Evolutionary conservation across 352 stramenopile species (phyloP), one percentile per base, ranked within the genome.

Genomic region (Elongisporangium anandrum): DNA sequence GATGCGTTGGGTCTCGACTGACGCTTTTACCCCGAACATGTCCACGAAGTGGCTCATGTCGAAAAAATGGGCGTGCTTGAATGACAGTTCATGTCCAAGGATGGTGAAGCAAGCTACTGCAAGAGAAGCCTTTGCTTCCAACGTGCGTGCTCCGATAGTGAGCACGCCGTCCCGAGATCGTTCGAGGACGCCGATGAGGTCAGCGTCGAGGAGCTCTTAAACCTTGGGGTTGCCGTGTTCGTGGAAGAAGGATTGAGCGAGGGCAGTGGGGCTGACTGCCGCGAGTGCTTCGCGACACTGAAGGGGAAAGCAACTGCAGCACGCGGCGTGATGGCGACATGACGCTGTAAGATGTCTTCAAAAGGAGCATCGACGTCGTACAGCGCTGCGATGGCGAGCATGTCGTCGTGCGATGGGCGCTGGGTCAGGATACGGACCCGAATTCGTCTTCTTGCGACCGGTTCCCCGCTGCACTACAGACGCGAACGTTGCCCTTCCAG

Each of bases 1-100:
- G 15, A 57, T 24, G 5, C 8, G 15, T 5, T 49, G 4, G 2
- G 52, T 17, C 1, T 22, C 10, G 12, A 57, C 29, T 2, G 52
- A 57, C 15, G 26, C 52, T 6, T 26, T 23, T 3, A 57, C 52
- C 3, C 29, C 52, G 26, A 57, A 57, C 24, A 57, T 26, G 17
- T 57, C 52, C 6, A 57, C 19, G 15, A 6, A 50, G 26, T 49
- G 52, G 26, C 52, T 48, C 17, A 19, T 1, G 26, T 57, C 52
- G 26, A 57, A 24, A 15, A 50, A 21, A 12, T 57, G 52, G 7
- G 15, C 16, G 3, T 3, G 5, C n/a, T 49, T 57, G 24, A 57
- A 57, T 2, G 24, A 3, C 8, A 57, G 4, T 6, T 17, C 16
- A 13, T 49, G 52, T 1, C 26, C 52, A 24, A 50, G 17, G 7